phyloP scores from a whole-genome alignment of 257 asterid species.

The Misopates orontium region DNA sequence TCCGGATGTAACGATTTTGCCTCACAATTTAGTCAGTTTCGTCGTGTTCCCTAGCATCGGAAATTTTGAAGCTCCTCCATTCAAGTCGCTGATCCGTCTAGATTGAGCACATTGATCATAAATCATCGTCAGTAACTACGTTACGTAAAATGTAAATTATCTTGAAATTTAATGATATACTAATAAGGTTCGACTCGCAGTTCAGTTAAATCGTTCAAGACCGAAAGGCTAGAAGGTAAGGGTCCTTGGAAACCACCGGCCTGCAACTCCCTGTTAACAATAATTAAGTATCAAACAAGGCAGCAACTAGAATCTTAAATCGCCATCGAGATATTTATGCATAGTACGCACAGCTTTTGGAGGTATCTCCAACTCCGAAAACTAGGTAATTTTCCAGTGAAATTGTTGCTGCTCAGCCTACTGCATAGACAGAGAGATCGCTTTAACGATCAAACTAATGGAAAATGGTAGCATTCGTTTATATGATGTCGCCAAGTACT shows the following conservation, averaged over 20 bases:
- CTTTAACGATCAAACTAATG: too few species aligned
- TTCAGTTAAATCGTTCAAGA: constrained; percentile 43
- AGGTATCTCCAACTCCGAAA: constrained; percentile 49
- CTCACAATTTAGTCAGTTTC: constrained; percentile 45
- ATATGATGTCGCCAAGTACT: too few species aligned
- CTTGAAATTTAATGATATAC: neutral
- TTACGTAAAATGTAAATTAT: neutral
- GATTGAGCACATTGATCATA: constrained; percentile 11
- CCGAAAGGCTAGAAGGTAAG: constrained; percentile 50
- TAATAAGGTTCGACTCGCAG: constrained; percentile 40
- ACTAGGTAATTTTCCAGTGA: constrained; percentile 52
- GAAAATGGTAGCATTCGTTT: too few species aligned
- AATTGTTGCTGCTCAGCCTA: constrained; percentile 55
- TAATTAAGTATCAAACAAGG: constrained; percentile 6
- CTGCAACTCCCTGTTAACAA: constrained; percentile 53
- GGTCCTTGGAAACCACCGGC: constrained; percentile 69
- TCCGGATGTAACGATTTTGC: constrained; percentile 1
- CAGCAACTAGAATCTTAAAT: constrained; percentile 11
- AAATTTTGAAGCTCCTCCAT: constrained; percentile 48
- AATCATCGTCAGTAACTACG: neutral
- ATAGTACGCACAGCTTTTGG: constrained; percentile 44
- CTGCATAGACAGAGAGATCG: constrained; percentile 29
- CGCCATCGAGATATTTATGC: constrained; percentile 4
- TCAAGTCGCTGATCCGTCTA: constrained; percentile 64
- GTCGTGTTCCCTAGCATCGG: constrained; percentile 46